Evolutionary conservation across 441 rosid genomes (phyloP), one percentile per base, ranked within the genome.

Genomic region (Erodium texanum): DNA sequence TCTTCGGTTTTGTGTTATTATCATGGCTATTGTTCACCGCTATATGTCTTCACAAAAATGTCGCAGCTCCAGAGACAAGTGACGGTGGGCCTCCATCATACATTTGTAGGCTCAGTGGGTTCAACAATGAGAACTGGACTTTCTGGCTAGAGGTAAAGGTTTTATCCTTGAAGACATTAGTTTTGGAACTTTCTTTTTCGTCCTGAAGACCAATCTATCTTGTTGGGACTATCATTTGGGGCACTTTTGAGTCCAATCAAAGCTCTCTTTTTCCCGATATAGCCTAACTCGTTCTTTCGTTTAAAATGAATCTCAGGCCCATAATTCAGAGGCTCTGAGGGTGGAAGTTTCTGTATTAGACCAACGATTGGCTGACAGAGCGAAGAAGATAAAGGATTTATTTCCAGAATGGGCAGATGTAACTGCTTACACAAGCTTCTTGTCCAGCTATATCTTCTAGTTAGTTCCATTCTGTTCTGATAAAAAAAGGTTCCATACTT

Each of bases 371-470:
- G 84, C 74, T 2, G 86, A 82, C 56, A 83, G 74, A 66, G 82
- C 93, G 29, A 73, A 69, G 83, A 85, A 72, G 72, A 68, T 95
- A 80, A 95, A 84, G 79, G 41, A 78, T 50, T 80, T 88, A 18
- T 94, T 92, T 77, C 99, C 99, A 12, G 78, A 81, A 54, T 95
- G 98, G 99, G 83, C 84, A 12, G 99, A 89, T 69, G 87, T 90
- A 10, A 74, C 79, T 63, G 80, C 98, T 20, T 86, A 82, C 79
- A 81, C 96, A 24, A 82, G 92, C 77, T 92, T 84, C 67, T 27
- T 86, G 81, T 94, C 99, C 65, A 83, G 73, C 58, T 92, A 87
- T 75, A 64, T 71, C 45, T 82, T 94, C 79, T 94, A 81, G 73
- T 74, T 66, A 59, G n/a, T 59, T 22, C 29, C 63, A 59, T 32